Evolutionary conservation across 176 grass and related monocot species (phyloP).

Genomic region (Sorghum bicolor): Sorghum_bicolor_NCBIv3 NC_012870.2:76228001-76228500

Average conservation of each 20-base stretch:
- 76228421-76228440: background rate
- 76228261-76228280: background rate
- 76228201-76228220: background rate
- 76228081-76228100: too few relatives aligned
- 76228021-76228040: constrained; percentile 27
- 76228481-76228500: background rate
- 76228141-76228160: background rate
- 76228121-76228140: too few relatives aligned
- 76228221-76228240: background rate
- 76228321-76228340: background rate
- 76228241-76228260: background rate
- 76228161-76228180: background rate
- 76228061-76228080: background rate
- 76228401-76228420: background rate
- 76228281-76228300: background rate
- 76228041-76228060: background rate
- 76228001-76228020: constrained; percentile 91
- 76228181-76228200: background rate
- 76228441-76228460: background rate
- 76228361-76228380: background rate
- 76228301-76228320: background rate
- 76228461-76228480: background rate
- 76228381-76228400: background rate
- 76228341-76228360: too few relatives aligned
- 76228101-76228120: too few relatives aligned